Base-by-base conservation (phyloP, 176 grass and related monocot genomes). In the Guadua angustifolia region DNA sequence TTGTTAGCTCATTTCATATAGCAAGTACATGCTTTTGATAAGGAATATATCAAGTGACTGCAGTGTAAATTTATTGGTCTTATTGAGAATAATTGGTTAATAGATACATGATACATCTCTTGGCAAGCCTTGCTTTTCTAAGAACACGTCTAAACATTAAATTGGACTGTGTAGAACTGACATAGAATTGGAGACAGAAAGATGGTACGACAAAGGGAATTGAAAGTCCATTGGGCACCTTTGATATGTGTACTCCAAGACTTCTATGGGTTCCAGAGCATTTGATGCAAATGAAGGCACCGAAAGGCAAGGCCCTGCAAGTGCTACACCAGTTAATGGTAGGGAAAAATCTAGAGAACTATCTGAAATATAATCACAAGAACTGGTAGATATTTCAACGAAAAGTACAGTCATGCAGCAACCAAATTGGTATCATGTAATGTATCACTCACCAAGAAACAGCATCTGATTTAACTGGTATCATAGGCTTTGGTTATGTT, bases 161-260 rank as follows among this genome's bases (percentile, higher is more conserved):
- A 73, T 63, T 75, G 5, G 14, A 52, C 44, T 67, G 55, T 55
- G 3, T 52, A 6, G 3, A 67, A 4, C 11, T 83, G 10, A 59
- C 9, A 21, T 56, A 11, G 26, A 66, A 66, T 35, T 86, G 68
- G 16, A 79, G 57, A 68, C 5, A 0, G 6, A 33, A 9, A 76
- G 19, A 69, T 53, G 25, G 4, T 0, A 72, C 2, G 46, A 25
- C 33, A 85, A 44, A 35, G 49, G 6, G 18, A 81, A 64, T 11
- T 67, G 40, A 77, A 78, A 39, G 3, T 70, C 33, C 13, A 74
- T 64, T 17, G 24, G 0, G 0, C 43, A 82, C 89, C 89, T 97
- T 97, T 53, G 96, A 95, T 90, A 98, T 98, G 86, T 98, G 96
- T 36, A 94, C 93, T 21, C 96, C 96, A 42, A 98, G 93, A 80